Percentiles rank a stretch among this genome's conserved stretches.
Evolutionary conservation across 129 eudicot species (phyloP).

Genomic region (Glebionis coronaria): DNA sequence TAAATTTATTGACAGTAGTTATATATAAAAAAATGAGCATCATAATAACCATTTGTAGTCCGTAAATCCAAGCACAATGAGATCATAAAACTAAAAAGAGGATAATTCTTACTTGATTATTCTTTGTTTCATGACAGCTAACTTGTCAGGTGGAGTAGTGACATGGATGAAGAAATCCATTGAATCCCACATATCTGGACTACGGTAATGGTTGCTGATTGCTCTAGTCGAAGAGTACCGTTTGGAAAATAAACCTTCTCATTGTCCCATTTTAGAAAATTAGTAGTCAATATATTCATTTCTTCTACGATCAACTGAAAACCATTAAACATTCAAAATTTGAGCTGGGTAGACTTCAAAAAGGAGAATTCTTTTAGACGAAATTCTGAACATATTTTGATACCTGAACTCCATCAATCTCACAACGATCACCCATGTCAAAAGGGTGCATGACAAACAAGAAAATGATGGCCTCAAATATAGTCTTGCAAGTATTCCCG

Average conservation of each 20-base stretch:
- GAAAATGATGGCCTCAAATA: slow-evolving; percentile 76
- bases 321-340: slow-evolving; percentile 1
- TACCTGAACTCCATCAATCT: slow-evolving; percentile 79
- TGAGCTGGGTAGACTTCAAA: background rate
- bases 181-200: slow-evolving; percentile 96
- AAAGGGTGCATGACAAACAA: slow-evolving; percentile 82
- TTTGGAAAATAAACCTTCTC: slow-evolving; percentile 78
- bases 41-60: too few species aligned
- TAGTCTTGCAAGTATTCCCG: slow-evolving; percentile 80
- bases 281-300: slow-evolving; percentile 88
- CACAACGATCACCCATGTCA: slow-evolving; percentile 88
- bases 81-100: background rate
- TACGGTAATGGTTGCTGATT: slow-evolving; percentile 71
- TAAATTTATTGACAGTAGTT: background rate
- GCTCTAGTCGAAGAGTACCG: slow-evolving; percentile 65
- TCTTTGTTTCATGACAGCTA: slow-evolving; percentile 65
- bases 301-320: slow-evolving; percentile 90
- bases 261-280: slow-evolving; percentile 81
- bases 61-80: background rate
- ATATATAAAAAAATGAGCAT: background rate
- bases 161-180: slow-evolving; percentile 70
- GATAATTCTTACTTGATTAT: slow-evolving; percentile 32
- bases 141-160: slow-evolving; percentile 75
- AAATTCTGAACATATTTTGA: slow-evolving; percentile 3
- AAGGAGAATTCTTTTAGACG: background rate